A percentile compares a stretch with the other conserved stretches of the same genome.
Evolutionary conservation across 2,329 filamentous ascomycete genomes (phyloP).

Genomic region (Xylaria sp.): DNA sequence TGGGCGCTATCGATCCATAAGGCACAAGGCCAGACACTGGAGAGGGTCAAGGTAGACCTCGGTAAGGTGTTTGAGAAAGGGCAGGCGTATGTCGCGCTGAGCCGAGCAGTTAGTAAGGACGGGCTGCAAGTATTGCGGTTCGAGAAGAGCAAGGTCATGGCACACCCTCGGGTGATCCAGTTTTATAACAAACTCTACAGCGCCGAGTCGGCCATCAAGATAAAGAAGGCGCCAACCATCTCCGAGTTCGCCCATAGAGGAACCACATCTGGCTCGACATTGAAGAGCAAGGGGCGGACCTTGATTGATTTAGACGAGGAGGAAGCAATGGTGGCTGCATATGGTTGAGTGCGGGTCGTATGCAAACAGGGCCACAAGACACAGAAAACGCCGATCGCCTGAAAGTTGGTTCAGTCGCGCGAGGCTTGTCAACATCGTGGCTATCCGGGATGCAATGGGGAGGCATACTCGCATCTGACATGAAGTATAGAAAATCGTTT

Average conservation of each 20-base stretch:
- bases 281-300: conserved; percentile 23
- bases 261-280: background rate
- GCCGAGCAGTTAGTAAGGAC: conserved; percentile 86
- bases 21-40: conserved; percentile 92
- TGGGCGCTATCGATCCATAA: conserved; percentile 99
- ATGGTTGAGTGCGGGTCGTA: conserved; percentile 50
- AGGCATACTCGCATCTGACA: background rate
- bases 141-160: conserved; percentile 91
- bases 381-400: background rate
- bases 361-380: background rate
- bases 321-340: conserved; percentile 60
- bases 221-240: conserved; percentile 50
- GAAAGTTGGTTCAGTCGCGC: background rate
- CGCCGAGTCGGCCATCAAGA: conserved; percentile 65
- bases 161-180: conserved; percentile 83
- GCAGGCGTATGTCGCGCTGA: conserved; percentile 95
- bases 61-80: conserved; percentile 95
- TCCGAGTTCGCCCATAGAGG: conserved; percentile 53
- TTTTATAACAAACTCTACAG: conserved; percentile 88
- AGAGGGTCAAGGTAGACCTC: conserved; percentile 93
- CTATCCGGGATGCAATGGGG: background rate
- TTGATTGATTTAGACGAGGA: conserved; percentile 58
- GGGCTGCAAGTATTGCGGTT: conserved; percentile 91
- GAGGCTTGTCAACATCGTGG: background rate
- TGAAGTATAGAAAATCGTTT: background rate